These are phyloP conservation scores for Mikania micrantha DNA, from an alignment of 129 eudicot genomes.

Conservation along the genomic window DNA sequence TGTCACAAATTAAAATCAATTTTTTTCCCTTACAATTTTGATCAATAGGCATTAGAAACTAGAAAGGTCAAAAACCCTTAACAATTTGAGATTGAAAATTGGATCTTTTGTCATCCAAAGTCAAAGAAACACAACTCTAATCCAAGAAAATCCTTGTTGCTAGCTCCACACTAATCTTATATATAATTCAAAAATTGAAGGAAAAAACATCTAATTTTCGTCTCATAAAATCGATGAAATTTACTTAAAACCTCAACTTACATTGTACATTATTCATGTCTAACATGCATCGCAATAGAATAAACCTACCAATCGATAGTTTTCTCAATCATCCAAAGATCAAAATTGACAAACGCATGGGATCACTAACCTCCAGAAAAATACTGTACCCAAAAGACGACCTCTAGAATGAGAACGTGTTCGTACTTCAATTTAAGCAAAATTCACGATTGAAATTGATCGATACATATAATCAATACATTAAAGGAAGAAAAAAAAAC, in stretches of 20 bases:
- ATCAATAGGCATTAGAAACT: neutral
- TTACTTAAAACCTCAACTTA: conserved; percentile 15
- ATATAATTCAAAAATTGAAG: neutral
- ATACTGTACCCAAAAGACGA: neutral
- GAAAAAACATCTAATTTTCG: neutral
- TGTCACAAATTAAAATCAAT: neutral
- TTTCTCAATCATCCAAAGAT: neutral
- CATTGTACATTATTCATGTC: conserved; percentile 10
- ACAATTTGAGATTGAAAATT: neutral
- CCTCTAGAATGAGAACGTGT: conserved; percentile 1
- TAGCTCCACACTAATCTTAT: conserved; percentile 5
- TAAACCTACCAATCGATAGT: conserved; percentile 17
- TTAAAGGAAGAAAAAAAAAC: neutral
- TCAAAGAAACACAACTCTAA: neutral
- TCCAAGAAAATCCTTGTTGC: neutral
- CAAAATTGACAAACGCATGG: neutral
- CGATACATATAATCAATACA: conserved; percentile 7
- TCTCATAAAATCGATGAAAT: conserved; percentile 4
- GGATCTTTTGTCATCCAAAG: neutral
- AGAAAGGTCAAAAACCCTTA: neutral
- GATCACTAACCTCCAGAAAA: conserved; percentile 1
- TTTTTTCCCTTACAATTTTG: neutral
- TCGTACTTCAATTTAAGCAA: conserved; percentile 4
- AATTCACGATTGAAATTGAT: neutral
- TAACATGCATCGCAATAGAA: conserved; percentile 4